Base-by-base conservation (phyloP, 805 yeast species). In the Candida qinlingensis region DNA sequence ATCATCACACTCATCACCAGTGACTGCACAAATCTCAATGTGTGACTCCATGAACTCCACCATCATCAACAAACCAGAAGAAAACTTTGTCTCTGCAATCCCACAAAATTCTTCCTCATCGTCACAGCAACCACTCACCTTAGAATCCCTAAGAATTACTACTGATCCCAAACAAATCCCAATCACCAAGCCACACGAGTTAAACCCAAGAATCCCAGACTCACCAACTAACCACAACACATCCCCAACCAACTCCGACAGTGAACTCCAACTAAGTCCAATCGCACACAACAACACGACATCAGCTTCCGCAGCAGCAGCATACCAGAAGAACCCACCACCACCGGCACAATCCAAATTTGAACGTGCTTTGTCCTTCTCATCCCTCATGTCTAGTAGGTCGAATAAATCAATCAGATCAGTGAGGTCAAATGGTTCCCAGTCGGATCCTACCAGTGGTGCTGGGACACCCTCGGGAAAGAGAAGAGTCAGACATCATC, bases 401-500 rank as follows among this genome's bases (percentile, higher is more conserved):
- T 59, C 63, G 0, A 48, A 49, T 8, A 52, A 46, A 41, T 49
- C 53, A 6, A 39, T 11, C 6, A 43, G 45, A 11, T 43, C 45
- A 5, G 7, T 26, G 4, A 30, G 38, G 6, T 41, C 44, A 12
- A 34, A n/a, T 11, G 40, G 46, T 28, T 39, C 48, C 5, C 41
- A 19, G 35, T 31, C 42, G 19, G 49, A 47, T 3, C 7, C 19
- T 8, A 45, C 30, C 12, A 39, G 44, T 8, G 51, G 54, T 19
- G 25, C 31, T 5, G 39, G 36, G 6, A 49, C 47, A 3, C 40
- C 49, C 2, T 25, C 45, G 9, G 42, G 51, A 33, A 57, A 42
- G 31, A 55, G 46, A 39, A 43, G 38, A 28, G 29, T 47, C 9
- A 59, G 45, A 42, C 65, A 61, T 45, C 56, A 59, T 39, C 65